A percentile compares a stretch with the other conserved stretches of the same genome.
Evolutionary conservation across 169 alveolate genomes (phyloP).

Genomic region (Neospora caninum): DNA sequence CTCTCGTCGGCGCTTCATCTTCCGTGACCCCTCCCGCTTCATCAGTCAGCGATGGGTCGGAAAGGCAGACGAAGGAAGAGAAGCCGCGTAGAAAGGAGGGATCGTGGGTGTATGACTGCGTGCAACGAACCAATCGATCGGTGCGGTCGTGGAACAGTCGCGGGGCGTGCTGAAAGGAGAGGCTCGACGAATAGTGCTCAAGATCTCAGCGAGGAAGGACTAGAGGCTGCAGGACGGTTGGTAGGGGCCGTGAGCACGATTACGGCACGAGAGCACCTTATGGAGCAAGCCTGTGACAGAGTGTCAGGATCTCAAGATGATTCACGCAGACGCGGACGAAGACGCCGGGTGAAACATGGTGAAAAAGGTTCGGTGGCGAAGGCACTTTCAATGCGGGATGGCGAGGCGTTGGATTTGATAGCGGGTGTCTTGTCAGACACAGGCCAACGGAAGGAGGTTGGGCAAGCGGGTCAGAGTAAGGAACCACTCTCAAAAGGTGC

Average conservation of each 20-base stretch:
- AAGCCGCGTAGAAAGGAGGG: background rate
- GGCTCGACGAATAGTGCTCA: background rate
- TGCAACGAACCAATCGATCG: background rate
- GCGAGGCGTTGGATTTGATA: background rate
- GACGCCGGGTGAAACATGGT: background rate
- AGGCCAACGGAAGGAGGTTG: background rate
- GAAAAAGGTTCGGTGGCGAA: background rate
- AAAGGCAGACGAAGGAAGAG: background rate
- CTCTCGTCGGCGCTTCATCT: too few species aligned
- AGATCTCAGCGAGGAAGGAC: background rate
- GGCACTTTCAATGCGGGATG: background rate
- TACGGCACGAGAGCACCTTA: background rate
- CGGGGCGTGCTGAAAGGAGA: background rate
- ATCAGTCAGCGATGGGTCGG: conserved; percentile 7
- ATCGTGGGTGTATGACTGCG: background rate
- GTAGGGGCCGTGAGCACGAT: background rate
- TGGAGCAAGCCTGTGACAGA: background rate
- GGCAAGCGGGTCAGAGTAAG: background rate
- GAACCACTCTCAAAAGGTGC: background rate
- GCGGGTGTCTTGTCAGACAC: background rate
- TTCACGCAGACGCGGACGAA: background rate
- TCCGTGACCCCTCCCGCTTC: too few species aligned
- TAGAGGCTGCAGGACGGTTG: background rate
- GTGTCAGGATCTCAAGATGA: background rate
- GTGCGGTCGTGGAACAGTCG: background rate